Evolutionary conservation across 768 basidiomycete genomes (phyloP), one percentile per base, ranked within the genome.

Genomic region (Mycena amicta): DNA sequence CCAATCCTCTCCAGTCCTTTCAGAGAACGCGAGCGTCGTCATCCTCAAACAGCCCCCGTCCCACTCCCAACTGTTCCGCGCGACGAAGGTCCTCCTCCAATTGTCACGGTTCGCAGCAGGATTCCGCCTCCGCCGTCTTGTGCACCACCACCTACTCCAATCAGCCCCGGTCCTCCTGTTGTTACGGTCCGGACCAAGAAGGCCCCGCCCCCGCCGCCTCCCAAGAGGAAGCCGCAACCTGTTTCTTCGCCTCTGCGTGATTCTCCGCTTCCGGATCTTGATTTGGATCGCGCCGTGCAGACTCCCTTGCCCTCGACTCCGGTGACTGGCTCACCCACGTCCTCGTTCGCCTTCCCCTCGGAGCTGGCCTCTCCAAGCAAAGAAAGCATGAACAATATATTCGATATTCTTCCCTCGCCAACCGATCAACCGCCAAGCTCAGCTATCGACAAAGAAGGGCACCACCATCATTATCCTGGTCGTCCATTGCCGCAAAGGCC

Each of bases 401-500:
- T 37, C 33, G 33, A 37, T 8, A 37, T 37, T 37, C 11, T 8
- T 8, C 18, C 33, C 18, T 37, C 33, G 18, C n/a, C n/a, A n/a
- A n/a, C n/a, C n/a, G 33, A 37, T 37, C 8, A 37, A 18, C 26
- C 47, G 23, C 47, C 47, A 6, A 26, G 25, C n/a, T 49, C 47
- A 23, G 22, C 26, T 22, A 52, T 63, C 25, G 47, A 56, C 63
- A 8, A 63, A 55, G 37, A 70, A 60, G 27, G 61, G 46, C 58
- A 54, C 18, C 70, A 75, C 12, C 79, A 74, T 54, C 84, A 84
- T 66, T 86, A 85, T 64, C 74, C 76, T 25, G 82, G 85, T 3
- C 69, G 85, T 33, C 85, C 85, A 31, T 74, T 87, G n/a, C 85
- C 85, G 5, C 77, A 72, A 22, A 72, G 73, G 16, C 79, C 66